phyloP scores from a whole-genome alignment of 1,284 basidiomycete species.

The Moesziomyces parantarcticus region DNA sequence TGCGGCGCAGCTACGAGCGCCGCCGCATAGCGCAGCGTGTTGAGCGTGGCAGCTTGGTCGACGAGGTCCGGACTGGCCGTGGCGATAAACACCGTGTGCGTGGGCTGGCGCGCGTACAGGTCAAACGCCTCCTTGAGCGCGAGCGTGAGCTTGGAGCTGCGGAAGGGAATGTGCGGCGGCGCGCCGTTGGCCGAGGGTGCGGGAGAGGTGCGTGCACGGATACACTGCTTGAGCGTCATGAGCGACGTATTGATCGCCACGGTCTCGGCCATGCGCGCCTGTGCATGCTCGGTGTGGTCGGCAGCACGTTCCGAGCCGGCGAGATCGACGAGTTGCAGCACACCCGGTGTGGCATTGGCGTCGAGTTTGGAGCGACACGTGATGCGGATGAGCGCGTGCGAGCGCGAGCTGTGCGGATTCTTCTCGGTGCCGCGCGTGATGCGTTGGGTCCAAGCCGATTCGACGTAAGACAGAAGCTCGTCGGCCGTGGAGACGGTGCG shows the following conservation, averaged over 20 bases:
- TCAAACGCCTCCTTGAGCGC: constrained; percentile 44
- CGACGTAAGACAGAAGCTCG: constrained; percentile 13
- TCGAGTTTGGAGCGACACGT: constrained; percentile 5
- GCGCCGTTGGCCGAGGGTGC: background rate
- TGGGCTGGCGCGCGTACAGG: constrained; percentile 26
- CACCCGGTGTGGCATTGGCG: constrained; percentile 21
- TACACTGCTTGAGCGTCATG: constrained; percentile 37
- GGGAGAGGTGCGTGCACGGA: constrained; percentile 17
- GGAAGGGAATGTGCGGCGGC: constrained; percentile 31
- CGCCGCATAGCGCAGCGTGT: constrained; percentile 27
- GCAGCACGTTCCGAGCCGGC: constrained; percentile 26
- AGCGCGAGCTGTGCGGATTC: constrained; percentile 15
- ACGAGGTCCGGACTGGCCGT: constrained; percentile 10
- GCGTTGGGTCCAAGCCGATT: constrained; percentile 16
- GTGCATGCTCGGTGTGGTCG: constrained; percentile 5
- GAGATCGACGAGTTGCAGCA: constrained; percentile 32
- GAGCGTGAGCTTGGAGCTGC: constrained; percentile 29
- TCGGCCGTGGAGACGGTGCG: background rate
- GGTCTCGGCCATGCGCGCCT: constrained; percentile 27
- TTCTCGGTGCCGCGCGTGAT: constrained; percentile 29
- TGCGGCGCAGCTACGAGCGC: constrained; percentile 10
- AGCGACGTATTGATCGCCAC: constrained; percentile 37
- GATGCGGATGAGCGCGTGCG: constrained; percentile 32
- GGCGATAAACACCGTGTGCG: constrained; percentile 37
- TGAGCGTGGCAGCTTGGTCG: constrained; percentile 23